phyloP scores from a whole-genome alignment of 805 yeast genomes.

The Yamadazyma nakazawae region DNA sequence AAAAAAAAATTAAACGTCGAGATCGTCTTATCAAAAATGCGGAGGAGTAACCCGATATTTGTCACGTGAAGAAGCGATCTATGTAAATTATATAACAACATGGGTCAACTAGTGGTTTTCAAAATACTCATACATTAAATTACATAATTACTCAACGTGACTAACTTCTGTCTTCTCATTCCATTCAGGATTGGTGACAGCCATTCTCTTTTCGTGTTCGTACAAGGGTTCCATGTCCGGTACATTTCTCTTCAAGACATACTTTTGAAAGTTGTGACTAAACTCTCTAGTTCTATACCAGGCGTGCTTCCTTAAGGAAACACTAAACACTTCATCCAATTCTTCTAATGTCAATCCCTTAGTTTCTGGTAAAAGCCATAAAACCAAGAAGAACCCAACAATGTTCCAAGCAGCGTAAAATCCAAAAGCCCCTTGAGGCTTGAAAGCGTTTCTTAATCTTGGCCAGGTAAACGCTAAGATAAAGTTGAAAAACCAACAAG shows the following conservation, averaged over 20 bases:
- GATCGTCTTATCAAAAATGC: neutral
- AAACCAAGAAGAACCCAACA: constrained; percentile 64
- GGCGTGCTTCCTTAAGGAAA: constrained; percentile 57
- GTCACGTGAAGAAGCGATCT: neutral
- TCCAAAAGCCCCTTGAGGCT: constrained; percentile 82
- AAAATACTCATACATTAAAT: constrained; percentile 5
- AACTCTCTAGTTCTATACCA: constrained; percentile 30
- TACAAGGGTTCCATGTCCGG: constrained; percentile 54
- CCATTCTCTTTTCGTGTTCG: constrained; percentile 50
- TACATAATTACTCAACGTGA: constrained; percentile 42
- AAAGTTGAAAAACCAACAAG: constrained; percentile 72
- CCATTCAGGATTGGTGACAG: constrained; percentile 61
- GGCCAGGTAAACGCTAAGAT: constrained; percentile 79
- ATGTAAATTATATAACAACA: too few relatives aligned
- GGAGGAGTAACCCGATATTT: too few relatives aligned
- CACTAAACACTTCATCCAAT: constrained; percentile 68
- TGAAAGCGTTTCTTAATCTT: constrained; percentile 58
- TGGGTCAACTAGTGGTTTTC: too few relatives aligned
- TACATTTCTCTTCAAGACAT: constrained; percentile 45
- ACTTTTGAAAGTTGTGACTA: constrained; percentile 40
- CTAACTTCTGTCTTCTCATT: constrained; percentile 53
- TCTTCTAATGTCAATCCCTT: constrained; percentile 67
- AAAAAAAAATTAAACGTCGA: neutral
- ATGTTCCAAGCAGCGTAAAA: constrained; percentile 86
- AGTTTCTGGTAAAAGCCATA: constrained; percentile 72